Evolutionary conservation across 495 filamentous ascomycete species (phyloP).

Genomic region (Podospora tetraspora): DNA sequence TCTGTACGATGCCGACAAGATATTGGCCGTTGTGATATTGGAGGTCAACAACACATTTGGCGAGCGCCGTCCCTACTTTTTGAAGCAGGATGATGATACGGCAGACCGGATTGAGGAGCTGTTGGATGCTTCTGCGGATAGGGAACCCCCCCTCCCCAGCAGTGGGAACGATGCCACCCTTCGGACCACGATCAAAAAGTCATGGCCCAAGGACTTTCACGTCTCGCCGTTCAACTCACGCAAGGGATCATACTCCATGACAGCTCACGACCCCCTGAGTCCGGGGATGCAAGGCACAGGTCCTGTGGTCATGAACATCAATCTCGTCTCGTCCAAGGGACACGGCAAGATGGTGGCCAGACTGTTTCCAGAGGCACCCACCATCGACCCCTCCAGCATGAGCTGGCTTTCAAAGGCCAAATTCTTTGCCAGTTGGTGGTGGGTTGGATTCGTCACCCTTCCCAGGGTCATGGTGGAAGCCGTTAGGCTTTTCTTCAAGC

Average conservation of each 20-base stretch:
- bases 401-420: conserved; percentile 32
- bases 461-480: conserved; percentile 58
- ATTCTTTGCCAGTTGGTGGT: conserved; percentile 55
- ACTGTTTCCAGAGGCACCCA: conserved; percentile 42
- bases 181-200: conserved; percentile 35
- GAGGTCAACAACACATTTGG: conserved; percentile 78
- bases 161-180: neutral
- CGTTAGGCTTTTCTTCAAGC: conserved; percentile 44
- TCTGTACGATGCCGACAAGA: conserved; percentile 54
- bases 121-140: neutral
- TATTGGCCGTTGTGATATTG: conserved; percentile 61
- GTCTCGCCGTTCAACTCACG: conserved; percentile 69
- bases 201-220: conserved; percentile 66
- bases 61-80: conserved; percentile 61
- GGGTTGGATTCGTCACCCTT: conserved; percentile 58
- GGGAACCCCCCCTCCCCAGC: neutral
- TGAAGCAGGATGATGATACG: conserved; percentile 32
- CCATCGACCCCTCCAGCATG: conserved; percentile 46
- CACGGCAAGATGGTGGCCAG: conserved; percentile 52
- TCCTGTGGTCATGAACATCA: conserved; percentile 50
- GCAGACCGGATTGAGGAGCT: conserved; percentile 9
- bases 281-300: conserved; percentile 30
- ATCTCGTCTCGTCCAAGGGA: conserved; percentile 49
- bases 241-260: conserved; percentile 54
- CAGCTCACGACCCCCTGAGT: conserved; percentile 50